Percentiles rank a stretch among this genome's conserved stretches.
Conservation (phyloP, 768 basidiomycete species). For the Thelephora ganbajun region DNA sequence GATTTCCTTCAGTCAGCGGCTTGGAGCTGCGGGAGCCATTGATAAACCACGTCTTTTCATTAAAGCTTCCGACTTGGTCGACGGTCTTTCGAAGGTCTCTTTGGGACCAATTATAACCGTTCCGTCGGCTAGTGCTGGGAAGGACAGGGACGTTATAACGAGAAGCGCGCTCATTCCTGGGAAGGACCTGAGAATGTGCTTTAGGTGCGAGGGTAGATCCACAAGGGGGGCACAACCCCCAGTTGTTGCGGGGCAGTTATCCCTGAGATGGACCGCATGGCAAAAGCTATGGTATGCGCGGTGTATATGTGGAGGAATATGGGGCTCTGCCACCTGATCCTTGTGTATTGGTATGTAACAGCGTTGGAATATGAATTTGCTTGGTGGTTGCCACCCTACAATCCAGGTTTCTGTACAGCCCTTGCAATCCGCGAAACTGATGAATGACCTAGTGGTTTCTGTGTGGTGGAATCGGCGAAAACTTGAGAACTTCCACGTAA, state of each 20-base stretch:
- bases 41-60: constrained; percentile 60
- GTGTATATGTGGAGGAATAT: constrained; percentile 64
- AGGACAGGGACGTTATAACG: constrained; percentile 44
- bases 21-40: constrained; percentile 26
- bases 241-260: constrained; percentile 18
- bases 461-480: too few species aligned
- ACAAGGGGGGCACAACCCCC: constrained; percentile 25
- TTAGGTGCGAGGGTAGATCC: constrained; percentile 43
- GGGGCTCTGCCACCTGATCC: constrained; percentile 18
- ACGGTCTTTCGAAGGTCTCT: constrained; percentile 35
- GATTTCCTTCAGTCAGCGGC: too few species aligned
- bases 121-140: constrained; percentile 19
- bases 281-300: constrained; percentile 42
- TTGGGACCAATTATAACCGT: constrained; percentile 5
- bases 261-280: constrained; percentile 45
- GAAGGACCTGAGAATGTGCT: constrained; percentile 29
- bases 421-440: too few species aligned
- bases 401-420: too few species aligned
- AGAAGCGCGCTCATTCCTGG: constrained; percentile 37
- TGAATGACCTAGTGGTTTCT: too few species aligned
- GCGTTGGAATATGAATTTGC: too few species aligned
- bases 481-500: too few species aligned
- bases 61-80: constrained; percentile 57
- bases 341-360: too few species aligned
- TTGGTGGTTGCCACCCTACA: too few species aligned